Evolutionary conservation across 2,329 filamentous ascomycete genomes (phyloP), one percentile per base, ranked within the genome.

Genomic region (Aschersonia sp.): DNA sequence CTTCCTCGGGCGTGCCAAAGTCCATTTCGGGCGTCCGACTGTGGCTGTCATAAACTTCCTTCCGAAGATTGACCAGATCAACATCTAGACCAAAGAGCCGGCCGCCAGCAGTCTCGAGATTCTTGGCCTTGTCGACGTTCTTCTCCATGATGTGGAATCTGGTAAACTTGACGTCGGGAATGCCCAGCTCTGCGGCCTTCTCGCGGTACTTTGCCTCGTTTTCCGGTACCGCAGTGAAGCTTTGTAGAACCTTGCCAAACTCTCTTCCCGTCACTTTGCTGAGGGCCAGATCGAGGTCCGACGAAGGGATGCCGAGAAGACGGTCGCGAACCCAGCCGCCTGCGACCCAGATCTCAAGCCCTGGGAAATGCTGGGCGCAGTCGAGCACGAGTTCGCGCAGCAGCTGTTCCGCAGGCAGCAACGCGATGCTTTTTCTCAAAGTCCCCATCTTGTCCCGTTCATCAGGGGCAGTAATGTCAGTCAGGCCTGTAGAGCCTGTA

Each of bases 321-420:
- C 51, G 51, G 14, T 54, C 52, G 2, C 52, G 51, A n/a, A 54
- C 51, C 52, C 52, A 54, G 14, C 52, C 52, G 1, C 52, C 52
- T 4, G 52, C 49, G 7, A 54, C 45, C 53, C 53, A 54, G 35
- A 53, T 44, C 14, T 52, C 45, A 2, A 54, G 49, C 12, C 49
- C 50, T 0, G 51, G 46, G 35, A 53, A 50, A 32, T 47, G 22
- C 7, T 45, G 37, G 1, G 50, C 44, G 40, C 47, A 47, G 14
- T 51, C 52, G 1, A 55, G 48, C 10, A 53, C 5, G 10, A 51
- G 43, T 11, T 53, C 52, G 5, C 52, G 45, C 4, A 50, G 30
- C 2, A 52, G 47, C 32, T 50, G 47, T 22, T 53, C 52, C 4
- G 47, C 47, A 12, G 52, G 52, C 11, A 46, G 45, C 31, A 52